Base-by-base conservation (phyloP, 2,329 filamentous ascomycete genomes). In the Pochonia chlamydosporia region DNA sequence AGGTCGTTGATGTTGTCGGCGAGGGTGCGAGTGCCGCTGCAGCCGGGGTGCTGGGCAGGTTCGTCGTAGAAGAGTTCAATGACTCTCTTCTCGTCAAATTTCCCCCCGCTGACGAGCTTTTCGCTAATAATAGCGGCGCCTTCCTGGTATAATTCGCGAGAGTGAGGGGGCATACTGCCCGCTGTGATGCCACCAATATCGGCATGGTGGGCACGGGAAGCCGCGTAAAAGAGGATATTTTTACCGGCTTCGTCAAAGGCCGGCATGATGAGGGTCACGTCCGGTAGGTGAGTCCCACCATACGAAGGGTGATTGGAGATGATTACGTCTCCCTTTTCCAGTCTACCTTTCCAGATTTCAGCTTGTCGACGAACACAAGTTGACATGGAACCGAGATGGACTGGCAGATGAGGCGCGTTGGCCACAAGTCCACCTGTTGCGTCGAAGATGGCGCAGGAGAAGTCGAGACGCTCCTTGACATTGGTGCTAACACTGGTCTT, bases 291-390 rank as follows among this genome's bases (percentile, higher is more conserved):
- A 0, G 88, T 93, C 28, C 88, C 88, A 24, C 88, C 88, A 53
- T 84, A 90, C 58, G 88, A 88, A 1, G 88, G 88, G 58, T 92
- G 88, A 53, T 93, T 93, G 0, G 86, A 87, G 2, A 92, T 85
- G 25, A 93, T 78, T 0, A 93, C 88, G 61, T 93, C 88, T 9
- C 88, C 88, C 48, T 78, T 83, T 56, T 88, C 83, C 30, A 93
- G 67, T 52, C 85, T 87, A 1, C 85, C 86, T 56, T 83, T 77
- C 87, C 87, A 92, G 41, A 90, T 88, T 54, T 85, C 76, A 4
- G 87, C 84, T 64, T 92, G 87, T 41, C 85, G 86, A 49, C 81
- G 77, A 3, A 92, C 86, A 40, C 86, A 89, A 11, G 86, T 90
- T 7, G 85, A 87, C 87, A 92, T 92, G 36, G 84, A 88, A 16